Conservation (phyloP, 148 eudicot genomes). For the Spergularia marina region DNA sequence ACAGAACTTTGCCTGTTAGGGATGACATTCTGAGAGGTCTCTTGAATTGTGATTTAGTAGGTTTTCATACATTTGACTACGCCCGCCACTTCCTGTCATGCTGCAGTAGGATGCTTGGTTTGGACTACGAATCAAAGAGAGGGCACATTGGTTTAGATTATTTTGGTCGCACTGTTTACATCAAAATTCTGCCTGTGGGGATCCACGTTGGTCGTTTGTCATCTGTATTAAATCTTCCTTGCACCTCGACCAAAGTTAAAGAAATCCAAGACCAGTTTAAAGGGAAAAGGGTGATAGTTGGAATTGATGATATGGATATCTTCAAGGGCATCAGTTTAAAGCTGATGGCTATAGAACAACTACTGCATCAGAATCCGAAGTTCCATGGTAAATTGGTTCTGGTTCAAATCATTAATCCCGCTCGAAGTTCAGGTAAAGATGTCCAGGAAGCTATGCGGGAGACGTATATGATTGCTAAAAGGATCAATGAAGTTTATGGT, state of each 20-base stretch:
- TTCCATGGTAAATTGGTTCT: constrained; percentile 54
- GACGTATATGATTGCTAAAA: constrained; percentile 41
- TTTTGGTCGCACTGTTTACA: constrained; percentile 71
- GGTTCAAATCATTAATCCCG: constrained; percentile 71
- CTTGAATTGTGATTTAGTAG: constrained; percentile 66
- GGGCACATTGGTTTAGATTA: constrained; percentile 78
- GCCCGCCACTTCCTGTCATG: constrained; percentile 78
- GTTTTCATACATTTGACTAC: constrained; percentile 77
- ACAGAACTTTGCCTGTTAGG: constrained; percentile 69
- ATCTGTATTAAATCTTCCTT: constrained; percentile 52
- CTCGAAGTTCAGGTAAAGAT: constrained; percentile 68
- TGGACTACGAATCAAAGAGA: constrained; percentile 75
- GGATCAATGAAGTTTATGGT: constrained; percentile 60
- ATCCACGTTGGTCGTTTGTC: constrained; percentile 63
- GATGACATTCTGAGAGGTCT: constrained; percentile 69
- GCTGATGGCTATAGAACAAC: constrained; percentile 63
- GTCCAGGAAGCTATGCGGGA: constrained; percentile 56
- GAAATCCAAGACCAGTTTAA: constrained; percentile 53
- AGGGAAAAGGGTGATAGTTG: constrained; percentile 55
- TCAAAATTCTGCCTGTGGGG: constrained; percentile 69
- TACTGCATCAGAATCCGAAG: constrained; percentile 44
- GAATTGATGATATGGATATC: constrained; percentile 76
- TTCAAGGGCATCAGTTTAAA: constrained; percentile 75
- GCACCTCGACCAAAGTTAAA: constrained; percentile 42
- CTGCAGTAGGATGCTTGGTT: constrained; percentile 78